These are phyloP conservation scores for Lagenidium sp. DNA, from an alignment of 352 stramenopile species.

Conservation along the genomic window DNA sequence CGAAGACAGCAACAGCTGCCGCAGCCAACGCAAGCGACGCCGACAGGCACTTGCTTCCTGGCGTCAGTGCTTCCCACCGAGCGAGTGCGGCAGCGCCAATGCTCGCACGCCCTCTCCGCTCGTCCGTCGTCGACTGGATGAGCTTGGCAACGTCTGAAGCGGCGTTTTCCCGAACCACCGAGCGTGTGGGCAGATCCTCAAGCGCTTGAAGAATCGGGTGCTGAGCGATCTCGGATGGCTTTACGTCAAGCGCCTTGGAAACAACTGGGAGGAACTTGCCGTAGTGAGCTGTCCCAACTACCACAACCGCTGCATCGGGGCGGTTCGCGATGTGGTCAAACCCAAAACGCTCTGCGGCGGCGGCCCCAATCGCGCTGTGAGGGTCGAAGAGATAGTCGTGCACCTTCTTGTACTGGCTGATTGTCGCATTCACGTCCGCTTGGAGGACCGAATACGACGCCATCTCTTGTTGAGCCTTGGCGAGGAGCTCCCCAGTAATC, in stretches of 20 bases:
- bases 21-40: conserved; percentile 3
- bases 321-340: conserved; percentile 47
- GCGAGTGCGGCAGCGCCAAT: background rate
- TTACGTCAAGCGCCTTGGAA: conserved; percentile 76
- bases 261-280: conserved; percentile 96
- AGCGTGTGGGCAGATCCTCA: conserved; percentile 56
- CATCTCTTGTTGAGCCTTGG: conserved; percentile 91
- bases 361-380: conserved; percentile 94
- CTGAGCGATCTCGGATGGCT: conserved; percentile 53
- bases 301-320: conserved; percentile 76
- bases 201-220: conserved; percentile 69
- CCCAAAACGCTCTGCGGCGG: conserved; percentile 80
- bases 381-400: conserved; percentile 96
- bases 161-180: conserved; percentile 54
- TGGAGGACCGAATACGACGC: conserved; percentile 81
- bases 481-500: conserved; percentile 85
- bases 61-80: conserved; percentile 1
- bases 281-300: conserved; percentile 95
- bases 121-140: conserved; percentile 34
- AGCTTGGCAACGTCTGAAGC: conserved; percentile 45
- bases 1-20: background rate
- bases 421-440: conserved; percentile 87
- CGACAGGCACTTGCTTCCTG: conserved; percentile 12
- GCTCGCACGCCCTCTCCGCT: conserved; percentile 7
- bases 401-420: conserved; percentile 87